phyloP scores from a whole-genome alignment of 2,329 filamentous ascomycete genomes.

The Colletotrichum eremochloae region DNA sequence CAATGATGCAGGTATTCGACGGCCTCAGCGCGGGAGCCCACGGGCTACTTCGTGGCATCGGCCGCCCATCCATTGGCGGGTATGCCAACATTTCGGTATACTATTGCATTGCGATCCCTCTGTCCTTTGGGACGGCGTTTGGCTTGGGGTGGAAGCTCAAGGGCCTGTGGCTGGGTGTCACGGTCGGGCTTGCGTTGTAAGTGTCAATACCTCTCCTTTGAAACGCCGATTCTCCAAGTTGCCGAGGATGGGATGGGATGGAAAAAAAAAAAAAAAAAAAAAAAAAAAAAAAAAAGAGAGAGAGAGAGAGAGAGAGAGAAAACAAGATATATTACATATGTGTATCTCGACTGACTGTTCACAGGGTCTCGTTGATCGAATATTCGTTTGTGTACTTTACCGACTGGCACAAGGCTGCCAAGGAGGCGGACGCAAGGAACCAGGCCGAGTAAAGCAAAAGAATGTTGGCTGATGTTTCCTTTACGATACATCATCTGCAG shows the following conservation, averaged over 20 bases:
- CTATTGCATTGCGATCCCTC: slow-evolving; percentile 87
- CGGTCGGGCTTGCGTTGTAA: slow-evolving; percentile 76
- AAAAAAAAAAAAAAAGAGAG: no score
- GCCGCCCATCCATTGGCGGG: slow-evolving; percentile 89
- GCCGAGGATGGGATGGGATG: slow-evolving; percentile 1
- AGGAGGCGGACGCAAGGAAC: slow-evolving; percentile 67
- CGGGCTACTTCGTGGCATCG: slow-evolving; percentile 87
- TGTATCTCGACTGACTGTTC: slow-evolving; percentile 35
- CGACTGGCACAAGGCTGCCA: slow-evolving; percentile 67
- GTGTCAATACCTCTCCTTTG: slow-evolving; percentile 46
- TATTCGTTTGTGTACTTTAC: slow-evolving; percentile 65
- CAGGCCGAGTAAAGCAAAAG: slow-evolving; percentile 44
- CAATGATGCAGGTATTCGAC: slow-evolving; percentile 92
- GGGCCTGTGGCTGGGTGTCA: slow-evolving; percentile 86
- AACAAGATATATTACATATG: background rate
- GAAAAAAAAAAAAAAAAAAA: background rate
- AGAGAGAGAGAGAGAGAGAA: no score
- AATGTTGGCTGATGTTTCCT: slow-evolving; percentile 51
- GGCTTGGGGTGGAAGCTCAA: slow-evolving; percentile 80
- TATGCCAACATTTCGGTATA: slow-evolving; percentile 90
- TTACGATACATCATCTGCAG: background rate
- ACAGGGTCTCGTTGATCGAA: slow-evolving; percentile 66
- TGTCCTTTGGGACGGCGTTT: slow-evolving; percentile 84
- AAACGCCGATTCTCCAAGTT: background rate
- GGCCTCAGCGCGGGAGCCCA: slow-evolving; percentile 83